Base-by-base conservation (phyloP, 352 stramenopile species). In the Bremia lactucae region DNA sequence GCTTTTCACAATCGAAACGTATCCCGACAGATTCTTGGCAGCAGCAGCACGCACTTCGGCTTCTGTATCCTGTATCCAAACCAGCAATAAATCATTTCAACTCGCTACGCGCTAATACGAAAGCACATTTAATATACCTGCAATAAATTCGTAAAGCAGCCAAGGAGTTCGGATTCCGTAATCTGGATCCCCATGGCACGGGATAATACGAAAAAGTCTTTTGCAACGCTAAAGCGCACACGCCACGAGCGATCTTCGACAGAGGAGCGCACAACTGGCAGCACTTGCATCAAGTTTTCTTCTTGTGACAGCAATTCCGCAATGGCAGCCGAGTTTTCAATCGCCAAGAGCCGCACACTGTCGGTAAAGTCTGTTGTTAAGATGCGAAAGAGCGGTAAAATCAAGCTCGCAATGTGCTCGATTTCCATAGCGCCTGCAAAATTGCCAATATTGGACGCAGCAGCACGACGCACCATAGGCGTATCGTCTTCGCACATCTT, bases 221-320 rank as follows among this genome's bases (percentile, higher is more conserved):
- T 97, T 13, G 89, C 82, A 38, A 97, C 80, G 64, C 91, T 96
- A 52, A 96, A 91, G 39, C 91, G 83, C 25, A 97, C 89, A 52
- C 89, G 74, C 91, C 91, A 95, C 68, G 55, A 97, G 52, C 76
- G 83, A 57, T 82, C 84, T 62, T 82, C 86, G 42, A 84, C 73
- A 34, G 59, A 90, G 49, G 61, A 68, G 36, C 77, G 74, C 31
- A 89, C 76, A 40, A 88, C 65, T 13, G 79, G 79, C 19, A 92
- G 61, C 19, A 91, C 55, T 42, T 89, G 54, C 49, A 77, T 56
- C 38, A 61, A 66, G 62, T 89, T 90, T 33, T 90, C 76, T 1
- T 94, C 79, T 24, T 69, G 59, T 15, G 69, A 69, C 4, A 94
- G 62, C 36, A 85, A 47, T 41, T 81, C 74, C 13, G 66, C 72